Evolutionary conservation across 129 eudicot genomes (phyloP).

Genomic region (Saussurea involucrata): DNA sequence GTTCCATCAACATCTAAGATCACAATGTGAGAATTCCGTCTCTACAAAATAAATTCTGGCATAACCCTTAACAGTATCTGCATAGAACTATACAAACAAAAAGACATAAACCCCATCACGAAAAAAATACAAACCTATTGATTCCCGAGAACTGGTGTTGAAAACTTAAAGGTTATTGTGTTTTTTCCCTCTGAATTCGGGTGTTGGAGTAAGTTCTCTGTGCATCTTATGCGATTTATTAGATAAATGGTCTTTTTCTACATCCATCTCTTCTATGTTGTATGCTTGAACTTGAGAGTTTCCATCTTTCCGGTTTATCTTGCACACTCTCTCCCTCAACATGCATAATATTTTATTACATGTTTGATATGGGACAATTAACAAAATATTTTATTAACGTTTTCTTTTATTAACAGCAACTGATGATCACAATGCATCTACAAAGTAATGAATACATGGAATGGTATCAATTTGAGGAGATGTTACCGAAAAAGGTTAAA

Average conservation of each 20-base stretch:
- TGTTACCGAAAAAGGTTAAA: too few relatives aligned
- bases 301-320: too few relatives aligned
- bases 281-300: too few relatives aligned
- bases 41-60: slow-evolving; percentile 92
- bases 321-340: too few relatives aligned
- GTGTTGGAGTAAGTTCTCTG: slow-evolving; percentile 58
- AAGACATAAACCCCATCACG: not conserved
- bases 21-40: slow-evolving; percentile 80
- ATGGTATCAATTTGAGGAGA: too few relatives aligned
- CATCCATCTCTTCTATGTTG: slow-evolving; percentile 31
- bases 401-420: too few relatives aligned
- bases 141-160: slow-evolving; percentile 80
- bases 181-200: slow-evolving; percentile 79
- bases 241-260: slow-evolving; percentile 23
- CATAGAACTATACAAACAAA: not conserved
- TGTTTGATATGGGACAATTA: too few relatives aligned
- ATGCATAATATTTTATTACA: too few relatives aligned
- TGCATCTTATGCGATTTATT: slow-evolving; percentile 38
- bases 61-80: slow-evolving; percentile 59
- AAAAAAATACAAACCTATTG: slow-evolving; percentile 62
- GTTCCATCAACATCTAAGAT: slow-evolving; percentile 99
- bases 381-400: too few relatives aligned
- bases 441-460: too few relatives aligned
- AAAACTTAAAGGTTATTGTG: slow-evolving; percentile 71
- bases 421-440: too few relatives aligned